These are phyloP conservation scores for Plectranthus barbatus DNA, from an alignment of 257 asterid genomes.

Conservation along the genomic window DNA sequence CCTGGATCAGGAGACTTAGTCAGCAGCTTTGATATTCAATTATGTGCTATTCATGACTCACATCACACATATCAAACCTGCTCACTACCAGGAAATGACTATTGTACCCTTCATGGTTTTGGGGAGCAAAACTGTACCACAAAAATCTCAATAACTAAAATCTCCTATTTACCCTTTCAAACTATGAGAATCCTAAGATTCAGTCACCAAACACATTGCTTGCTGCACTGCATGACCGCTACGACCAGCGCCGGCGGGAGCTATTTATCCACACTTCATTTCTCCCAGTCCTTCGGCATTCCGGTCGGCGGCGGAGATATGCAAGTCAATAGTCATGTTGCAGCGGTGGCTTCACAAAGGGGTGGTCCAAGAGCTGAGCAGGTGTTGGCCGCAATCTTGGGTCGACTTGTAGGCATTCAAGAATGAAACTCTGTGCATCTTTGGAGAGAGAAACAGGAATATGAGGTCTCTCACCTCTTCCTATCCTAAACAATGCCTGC, in stretches of 20 bases:
- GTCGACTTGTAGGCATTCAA: constrained; percentile 66
- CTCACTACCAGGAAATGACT: too few relatives aligned
- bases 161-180: not conserved
- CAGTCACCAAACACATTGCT: not conserved
- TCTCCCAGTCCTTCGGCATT: not conserved
- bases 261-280: not conserved
- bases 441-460: constrained; percentile 64
- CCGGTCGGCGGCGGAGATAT: not conserved
- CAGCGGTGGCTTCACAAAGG: constrained; percentile 63
- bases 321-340: constrained; percentile 39
- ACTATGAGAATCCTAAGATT: not conserved
- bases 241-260: not conserved
- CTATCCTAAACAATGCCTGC: constrained; percentile 64
- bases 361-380: constrained; percentile 72
- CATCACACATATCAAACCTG: too few relatives aligned
- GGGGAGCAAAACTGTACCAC: not conserved
- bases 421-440: constrained; percentile 71
- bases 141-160: not conserved
- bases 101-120: not conserved
- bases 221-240: not conserved
- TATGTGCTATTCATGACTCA: not conserved
- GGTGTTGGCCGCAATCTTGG: constrained; percentile 72
- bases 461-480: constrained; percentile 70
- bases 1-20: too few relatives aligned
- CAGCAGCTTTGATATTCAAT: too few relatives aligned